Conservation (phyloP, 208 protist genomes). For the Leishmania amazonensis region DNA sequence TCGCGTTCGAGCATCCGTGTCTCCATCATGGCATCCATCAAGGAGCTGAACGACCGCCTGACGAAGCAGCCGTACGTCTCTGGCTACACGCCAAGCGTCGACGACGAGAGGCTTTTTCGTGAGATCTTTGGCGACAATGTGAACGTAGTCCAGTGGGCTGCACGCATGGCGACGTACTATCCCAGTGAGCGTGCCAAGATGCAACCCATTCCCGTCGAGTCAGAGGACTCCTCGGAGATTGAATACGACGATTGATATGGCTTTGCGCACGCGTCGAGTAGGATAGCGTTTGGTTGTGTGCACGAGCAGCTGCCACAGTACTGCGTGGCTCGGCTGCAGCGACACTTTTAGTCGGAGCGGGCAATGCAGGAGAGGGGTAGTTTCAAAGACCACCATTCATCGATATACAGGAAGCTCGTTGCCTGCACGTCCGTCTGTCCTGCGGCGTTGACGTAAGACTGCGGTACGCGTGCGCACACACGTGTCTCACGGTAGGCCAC, state of each 20-base stretch:
- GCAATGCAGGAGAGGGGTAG: neutral
- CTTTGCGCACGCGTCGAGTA: neutral
- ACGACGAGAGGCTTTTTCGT: slow-evolving; percentile 54
- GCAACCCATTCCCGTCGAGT: slow-evolving; percentile 5
- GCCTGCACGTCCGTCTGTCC: neutral
- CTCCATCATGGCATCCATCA: slow-evolving; percentile 34
- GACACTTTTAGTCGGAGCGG: neutral
- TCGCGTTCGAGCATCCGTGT: neutral
- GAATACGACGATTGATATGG: slow-evolving; percentile 3
- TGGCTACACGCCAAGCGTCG: slow-evolving; percentile 57
- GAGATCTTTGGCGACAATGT: slow-evolving; percentile 60
- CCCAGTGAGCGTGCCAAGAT: slow-evolving; percentile 54
- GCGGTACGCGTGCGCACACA: neutral
- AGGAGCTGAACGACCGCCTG: slow-evolving; percentile 63
- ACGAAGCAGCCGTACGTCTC: slow-evolving; percentile 63
- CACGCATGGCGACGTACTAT: slow-evolving; percentile 76
- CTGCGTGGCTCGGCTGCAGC: neutral
- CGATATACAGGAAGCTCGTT: neutral
- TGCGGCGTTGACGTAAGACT: neutral
- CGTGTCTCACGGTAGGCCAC: neutral
- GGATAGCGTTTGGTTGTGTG: neutral
- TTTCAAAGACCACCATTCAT: no score
- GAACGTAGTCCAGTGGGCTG: slow-evolving; percentile 61
- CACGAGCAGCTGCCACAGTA: neutral
- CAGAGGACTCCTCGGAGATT: slow-evolving; percentile 17